Conservation (phyloP, 2,329 filamentous ascomycete genomes). For the Fusarium vanettenii region DNA sequence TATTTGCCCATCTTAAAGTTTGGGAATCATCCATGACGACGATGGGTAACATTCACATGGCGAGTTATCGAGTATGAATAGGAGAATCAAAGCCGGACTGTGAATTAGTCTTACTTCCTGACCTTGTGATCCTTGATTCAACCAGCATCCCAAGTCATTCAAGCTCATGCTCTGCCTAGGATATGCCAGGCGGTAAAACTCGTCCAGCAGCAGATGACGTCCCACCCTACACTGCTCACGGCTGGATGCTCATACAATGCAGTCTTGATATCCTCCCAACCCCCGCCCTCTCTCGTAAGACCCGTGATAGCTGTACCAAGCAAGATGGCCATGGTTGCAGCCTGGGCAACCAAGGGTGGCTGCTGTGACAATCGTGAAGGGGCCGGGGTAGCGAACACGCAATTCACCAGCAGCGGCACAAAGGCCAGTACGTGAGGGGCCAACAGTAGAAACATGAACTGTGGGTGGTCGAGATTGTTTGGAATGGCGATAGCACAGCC, state of each 20-base stretch:
- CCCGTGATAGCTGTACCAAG: slow-evolving; percentile 5
- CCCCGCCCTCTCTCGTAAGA: neutral
- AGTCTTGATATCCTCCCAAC: neutral
- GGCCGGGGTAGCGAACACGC: neutral
- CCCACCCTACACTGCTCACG: slow-evolving; percentile 43
- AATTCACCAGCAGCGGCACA: slow-evolving; percentile 34
- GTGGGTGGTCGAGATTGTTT: slow-evolving; percentile 1
- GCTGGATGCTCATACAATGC: slow-evolving; percentile 41
- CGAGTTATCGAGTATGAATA: neutral
- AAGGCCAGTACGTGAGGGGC: slow-evolving; percentile 42
- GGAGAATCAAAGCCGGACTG: neutral
- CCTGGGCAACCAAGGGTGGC: slow-evolving; percentile 12
- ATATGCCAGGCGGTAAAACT: neutral
- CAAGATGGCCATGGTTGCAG: slow-evolving; percentile 11
- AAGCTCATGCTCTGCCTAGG: neutral
- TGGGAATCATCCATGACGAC: neutral
- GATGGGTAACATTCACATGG: neutral
- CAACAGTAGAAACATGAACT: slow-evolving; percentile 36
- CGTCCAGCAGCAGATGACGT: slow-evolving; percentile 43
- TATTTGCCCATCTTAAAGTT: neutral
- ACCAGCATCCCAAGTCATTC: neutral
- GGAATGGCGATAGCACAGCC: slow-evolving; percentile 26
- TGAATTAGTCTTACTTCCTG: neutral
- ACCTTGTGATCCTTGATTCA: neutral
- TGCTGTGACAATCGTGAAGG: neutral